phyloP scores from a whole-genome alignment of 139 green algal genomes.

The Spirogloea muscicola region DNA sequence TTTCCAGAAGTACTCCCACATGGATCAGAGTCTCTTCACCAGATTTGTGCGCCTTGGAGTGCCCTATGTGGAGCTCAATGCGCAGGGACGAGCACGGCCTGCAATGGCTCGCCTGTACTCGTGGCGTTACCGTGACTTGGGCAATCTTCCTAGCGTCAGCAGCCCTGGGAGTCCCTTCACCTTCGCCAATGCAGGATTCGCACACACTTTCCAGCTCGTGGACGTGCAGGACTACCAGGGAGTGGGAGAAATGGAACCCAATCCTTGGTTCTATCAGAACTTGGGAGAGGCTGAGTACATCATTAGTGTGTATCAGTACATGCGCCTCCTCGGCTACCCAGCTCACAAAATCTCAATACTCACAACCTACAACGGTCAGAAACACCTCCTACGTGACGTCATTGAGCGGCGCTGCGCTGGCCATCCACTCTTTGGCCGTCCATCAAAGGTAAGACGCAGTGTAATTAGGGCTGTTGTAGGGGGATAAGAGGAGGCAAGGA shows the following conservation, averaged over 20 bases:
- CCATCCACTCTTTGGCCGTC: conserved; percentile 79
- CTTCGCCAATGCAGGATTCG: conserved; percentile 87
- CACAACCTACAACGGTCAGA: conserved; percentile 98
- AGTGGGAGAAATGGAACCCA: conserved; percentile 73
- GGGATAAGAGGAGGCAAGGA: too few relatives aligned
- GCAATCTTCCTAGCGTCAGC: conserved; percentile 77
- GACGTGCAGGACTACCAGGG: conserved; percentile 82
- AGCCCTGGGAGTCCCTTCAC: conserved; percentile 2
- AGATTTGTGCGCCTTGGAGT: conserved; percentile 92
- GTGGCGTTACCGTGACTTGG: conserved; percentile 86
- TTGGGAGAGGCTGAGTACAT: conserved; percentile 91
- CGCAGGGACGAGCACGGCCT: conserved; percentile 80
- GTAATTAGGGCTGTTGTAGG: too few relatives aligned
- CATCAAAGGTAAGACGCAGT: conserved; percentile 81
- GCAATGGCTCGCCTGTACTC: conserved; percentile 89
- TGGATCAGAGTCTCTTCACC: conserved; percentile 94
- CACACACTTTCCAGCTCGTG: conserved; percentile 82
- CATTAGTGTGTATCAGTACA: conserved; percentile 84
- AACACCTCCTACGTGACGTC: conserved; percentile 88
- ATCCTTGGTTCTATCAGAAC: conserved; percentile 95
- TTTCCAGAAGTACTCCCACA: conserved; percentile 85
- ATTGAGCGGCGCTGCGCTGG: conserved; percentile 77
- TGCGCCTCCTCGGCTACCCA: conserved; percentile 93
- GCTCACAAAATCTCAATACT: conserved; percentile 87
- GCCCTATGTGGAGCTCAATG: conserved; percentile 91